A percentile compares a stretch with the other conserved stretches of the same genome.
Conservation (phyloP, 495 filamentous ascomycete genomes). For the Trichoderma reesei region DNA sequence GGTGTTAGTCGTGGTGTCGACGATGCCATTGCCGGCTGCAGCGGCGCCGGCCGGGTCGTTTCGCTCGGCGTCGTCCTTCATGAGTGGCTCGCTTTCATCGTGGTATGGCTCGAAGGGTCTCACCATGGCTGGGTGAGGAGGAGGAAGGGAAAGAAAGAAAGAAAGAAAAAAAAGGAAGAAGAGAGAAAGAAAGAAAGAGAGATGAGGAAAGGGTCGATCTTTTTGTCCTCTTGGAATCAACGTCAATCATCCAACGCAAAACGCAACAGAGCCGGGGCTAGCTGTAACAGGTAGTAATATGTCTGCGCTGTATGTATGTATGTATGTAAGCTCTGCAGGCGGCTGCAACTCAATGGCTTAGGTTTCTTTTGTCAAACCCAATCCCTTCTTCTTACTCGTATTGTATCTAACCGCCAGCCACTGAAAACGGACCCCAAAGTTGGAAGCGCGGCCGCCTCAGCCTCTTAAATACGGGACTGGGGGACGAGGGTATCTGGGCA, state of each 20-base stretch:
- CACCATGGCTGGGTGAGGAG: slow-evolving; percentile 9
- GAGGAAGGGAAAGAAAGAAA: background rate
- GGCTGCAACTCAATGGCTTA: background rate
- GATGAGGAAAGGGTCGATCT: background rate
- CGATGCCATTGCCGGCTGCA: background rate
- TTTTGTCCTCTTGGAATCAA: too few relatives aligned
- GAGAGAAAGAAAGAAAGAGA: too few relatives aligned
- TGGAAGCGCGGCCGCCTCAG: background rate
- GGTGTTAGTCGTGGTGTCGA: background rate
- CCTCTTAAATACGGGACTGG: background rate
- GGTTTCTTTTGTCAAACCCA: too few relatives aligned
- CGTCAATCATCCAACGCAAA: too few relatives aligned
- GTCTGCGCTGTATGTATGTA: too few relatives aligned
- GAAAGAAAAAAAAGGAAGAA: background rate
- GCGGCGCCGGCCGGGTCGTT: background rate
- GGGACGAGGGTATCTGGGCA: background rate
- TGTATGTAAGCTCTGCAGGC: too few relatives aligned
- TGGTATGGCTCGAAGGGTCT: background rate
- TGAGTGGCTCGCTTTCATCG: slow-evolving; percentile 10
- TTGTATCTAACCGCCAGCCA: background rate
- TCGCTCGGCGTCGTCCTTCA: slow-evolving; percentile 6
- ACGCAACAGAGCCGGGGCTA: too few relatives aligned
- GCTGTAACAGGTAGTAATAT: too few relatives aligned
- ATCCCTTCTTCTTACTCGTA: too few relatives aligned
- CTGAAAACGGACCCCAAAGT: background rate